These are phyloP conservation scores for Alternaria sp. DNA, from an alignment of 2,329 filamentous ascomycete species.

Conservation along the genomic window DNA sequence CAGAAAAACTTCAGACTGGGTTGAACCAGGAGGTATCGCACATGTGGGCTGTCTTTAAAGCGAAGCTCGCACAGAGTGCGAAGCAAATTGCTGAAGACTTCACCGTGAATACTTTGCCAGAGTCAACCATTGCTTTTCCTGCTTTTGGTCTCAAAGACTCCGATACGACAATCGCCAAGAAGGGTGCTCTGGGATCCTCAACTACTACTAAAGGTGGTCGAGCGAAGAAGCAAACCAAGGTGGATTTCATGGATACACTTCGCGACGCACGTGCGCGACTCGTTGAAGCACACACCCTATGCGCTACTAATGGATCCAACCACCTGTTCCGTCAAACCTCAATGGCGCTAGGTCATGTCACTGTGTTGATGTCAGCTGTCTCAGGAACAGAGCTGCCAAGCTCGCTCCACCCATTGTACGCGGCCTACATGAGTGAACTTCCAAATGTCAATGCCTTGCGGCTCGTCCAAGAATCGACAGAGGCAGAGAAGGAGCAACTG, in stretches of 20 bases:
- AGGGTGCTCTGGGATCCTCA: conserved; percentile 16
- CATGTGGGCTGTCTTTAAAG: conserved; percentile 69
- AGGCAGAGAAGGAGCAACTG: conserved; percentile 58
- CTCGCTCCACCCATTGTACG: conserved; percentile 51
- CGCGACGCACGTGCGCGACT: conserved; percentile 72
- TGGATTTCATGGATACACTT: conserved; percentile 66
- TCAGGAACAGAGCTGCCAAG: conserved; percentile 40
- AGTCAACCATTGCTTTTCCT: conserved; percentile 90
- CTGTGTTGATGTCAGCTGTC: conserved; percentile 53
- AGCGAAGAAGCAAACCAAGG: conserved; percentile 34
- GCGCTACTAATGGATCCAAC: conserved; percentile 64
- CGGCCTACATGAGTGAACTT: conserved; percentile 63
- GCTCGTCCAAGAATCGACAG: conserved; percentile 67
- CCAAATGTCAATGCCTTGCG: conserved; percentile 74
- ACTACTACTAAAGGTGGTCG: conserved; percentile 28
- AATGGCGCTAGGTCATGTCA: conserved; percentile 48
- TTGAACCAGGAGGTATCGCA: conserved; percentile 60
- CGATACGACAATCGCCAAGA: conserved; percentile 31
- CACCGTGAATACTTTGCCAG: conserved; percentile 87
- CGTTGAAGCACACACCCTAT: conserved; percentile 66
- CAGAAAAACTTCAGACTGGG: conserved; percentile 40
- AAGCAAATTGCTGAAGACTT: conserved; percentile 79
- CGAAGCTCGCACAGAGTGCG: conserved; percentile 72
- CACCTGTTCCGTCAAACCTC: conserved; percentile 63
- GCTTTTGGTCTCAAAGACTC: conserved; percentile 61